A percentile compares a stretch with the other conserved stretches of the same genome.
Evolutionary conservation across 2,329 filamentous ascomycete species (phyloP).

Genomic region (Lasiodiplodia sp.): DNA sequence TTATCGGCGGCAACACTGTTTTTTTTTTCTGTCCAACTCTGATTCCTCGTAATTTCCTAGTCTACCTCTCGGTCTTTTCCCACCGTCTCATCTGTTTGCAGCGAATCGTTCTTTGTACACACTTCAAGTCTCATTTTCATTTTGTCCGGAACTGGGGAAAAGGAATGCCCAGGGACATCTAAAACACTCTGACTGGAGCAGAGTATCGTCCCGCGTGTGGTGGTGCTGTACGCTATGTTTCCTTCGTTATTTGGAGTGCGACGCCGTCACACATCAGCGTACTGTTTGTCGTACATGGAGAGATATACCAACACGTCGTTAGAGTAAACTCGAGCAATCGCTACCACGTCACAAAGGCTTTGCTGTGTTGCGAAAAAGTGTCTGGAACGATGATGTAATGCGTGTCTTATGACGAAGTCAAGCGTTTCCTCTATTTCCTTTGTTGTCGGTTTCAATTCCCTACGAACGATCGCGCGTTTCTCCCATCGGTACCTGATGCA

Average conservation of each 20-base stretch:
- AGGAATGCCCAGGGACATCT: slow-evolving; percentile 1
- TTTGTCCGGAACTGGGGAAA: slow-evolving; percentile 16
- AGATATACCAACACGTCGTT: slow-evolving; percentile 24
- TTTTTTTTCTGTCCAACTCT: slow-evolving; percentile 16
- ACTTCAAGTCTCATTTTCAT: slow-evolving; percentile 6
- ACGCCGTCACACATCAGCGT: slow-evolving; percentile 22
- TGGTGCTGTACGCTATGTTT: slow-evolving; percentile 27
- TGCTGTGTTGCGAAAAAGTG: slow-evolving; percentile 11
- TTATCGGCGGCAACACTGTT: slow-evolving; percentile 12
- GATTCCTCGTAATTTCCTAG: slow-evolving; percentile 20
- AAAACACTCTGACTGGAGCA: slow-evolving; percentile 22
- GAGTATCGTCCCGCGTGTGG: slow-evolving; percentile 18
- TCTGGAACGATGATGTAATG: slow-evolving; percentile 14
- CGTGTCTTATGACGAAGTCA: slow-evolving; percentile 14
- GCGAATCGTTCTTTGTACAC: slow-evolving; percentile 21
- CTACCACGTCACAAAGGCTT: slow-evolving; percentile 6
- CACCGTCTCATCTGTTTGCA: slow-evolving; percentile 7
- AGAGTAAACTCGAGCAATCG: slow-evolving; percentile 27
- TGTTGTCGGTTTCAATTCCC: slow-evolving; percentile 4
- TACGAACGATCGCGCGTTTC: slow-evolving; percentile 1
- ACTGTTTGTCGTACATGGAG: slow-evolving; percentile 12
- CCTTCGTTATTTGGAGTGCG: slow-evolving; percentile 9
- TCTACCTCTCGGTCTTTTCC: slow-evolving; percentile 13
- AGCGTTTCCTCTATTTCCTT: slow-evolving; percentile 10
- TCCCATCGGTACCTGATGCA: slow-evolving; percentile 13